Evolutionary conservation across 2,329 filamentous ascomycete genomes (phyloP).

Genomic region (Fusarium musae): DNA sequence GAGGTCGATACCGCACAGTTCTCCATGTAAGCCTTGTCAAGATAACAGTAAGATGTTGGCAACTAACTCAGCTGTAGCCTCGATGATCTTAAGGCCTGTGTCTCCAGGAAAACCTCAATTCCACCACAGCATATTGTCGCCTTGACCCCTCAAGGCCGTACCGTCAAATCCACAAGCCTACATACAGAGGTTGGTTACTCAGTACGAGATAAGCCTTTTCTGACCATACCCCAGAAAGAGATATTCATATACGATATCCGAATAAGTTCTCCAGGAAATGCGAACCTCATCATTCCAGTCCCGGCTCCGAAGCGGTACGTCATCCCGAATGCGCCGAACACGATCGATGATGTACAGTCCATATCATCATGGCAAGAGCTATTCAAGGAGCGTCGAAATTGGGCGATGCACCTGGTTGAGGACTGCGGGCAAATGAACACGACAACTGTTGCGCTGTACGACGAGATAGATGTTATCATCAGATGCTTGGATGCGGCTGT

Average conservation of each 20-base stretch:
- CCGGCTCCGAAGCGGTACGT: conserved; percentile 66
- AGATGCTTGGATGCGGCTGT: conserved; percentile 86
- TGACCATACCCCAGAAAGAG: conserved; percentile 70
- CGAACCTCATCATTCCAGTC: conserved; percentile 59
- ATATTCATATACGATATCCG: conserved; percentile 93
- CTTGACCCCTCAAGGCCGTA: conserved; percentile 85
- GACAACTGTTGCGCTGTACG: conserved; percentile 72
- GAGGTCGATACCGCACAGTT: conserved; percentile 81
- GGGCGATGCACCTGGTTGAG: conserved; percentile 78
- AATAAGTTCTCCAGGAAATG: conserved; percentile 65
- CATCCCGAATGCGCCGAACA: conserved; percentile 79
- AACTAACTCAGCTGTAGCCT: conserved; percentile 62
- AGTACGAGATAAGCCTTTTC: conserved; percentile 3
- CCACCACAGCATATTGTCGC: conserved; percentile 83
- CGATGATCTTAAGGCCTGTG: conserved; percentile 86
- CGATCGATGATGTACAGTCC: conserved; percentile 80
- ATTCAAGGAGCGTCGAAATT: conserved; percentile 82
- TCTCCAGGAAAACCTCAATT: conserved; percentile 79
- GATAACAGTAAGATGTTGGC: neutral
- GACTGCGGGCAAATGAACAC: conserved; percentile 75
- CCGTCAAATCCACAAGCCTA: conserved; percentile 82
- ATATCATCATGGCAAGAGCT: conserved; percentile 89
- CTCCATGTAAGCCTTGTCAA: conserved; percentile 65
- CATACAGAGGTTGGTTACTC: conserved; percentile 73
- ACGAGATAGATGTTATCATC: conserved; percentile 80